These are phyloP conservation scores for Claviceps arundinis DNA, from an alignment of 2,329 filamentous ascomycete species.

Conservation along the genomic window DNA sequence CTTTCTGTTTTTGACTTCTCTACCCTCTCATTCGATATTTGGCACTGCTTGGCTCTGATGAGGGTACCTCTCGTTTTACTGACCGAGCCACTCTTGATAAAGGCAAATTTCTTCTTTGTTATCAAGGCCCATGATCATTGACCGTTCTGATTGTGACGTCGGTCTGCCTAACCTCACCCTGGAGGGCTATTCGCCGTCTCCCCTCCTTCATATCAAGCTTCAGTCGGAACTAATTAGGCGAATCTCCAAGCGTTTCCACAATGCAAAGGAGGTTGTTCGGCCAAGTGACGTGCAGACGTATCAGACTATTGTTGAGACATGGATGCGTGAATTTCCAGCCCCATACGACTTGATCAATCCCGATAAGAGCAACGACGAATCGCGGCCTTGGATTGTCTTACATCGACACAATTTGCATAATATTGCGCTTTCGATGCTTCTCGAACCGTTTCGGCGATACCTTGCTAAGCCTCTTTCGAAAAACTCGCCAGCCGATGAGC, in stretches of 20 bases:
- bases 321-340: slow-evolving; percentile 28
- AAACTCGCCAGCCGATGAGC: slow-evolving; percentile 17
- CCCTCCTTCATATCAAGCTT: slow-evolving; percentile 23
- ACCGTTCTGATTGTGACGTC: slow-evolving; percentile 20
- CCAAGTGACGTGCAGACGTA: slow-evolving; percentile 20
- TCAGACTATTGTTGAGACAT: slow-evolving; percentile 23
- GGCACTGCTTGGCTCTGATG: too few relatives aligned
- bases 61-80: background rate
- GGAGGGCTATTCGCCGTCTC: slow-evolving; percentile 19
- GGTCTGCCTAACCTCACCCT: slow-evolving; percentile 19
- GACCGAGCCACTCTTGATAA: too few relatives aligned
- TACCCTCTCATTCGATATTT: too few relatives aligned
- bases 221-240: slow-evolving; percentile 20
- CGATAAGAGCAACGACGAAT: slow-evolving; percentile 27
- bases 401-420: slow-evolving; percentile 33
- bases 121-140: slow-evolving; percentile 21
- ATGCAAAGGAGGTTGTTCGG: slow-evolving; percentile 15
- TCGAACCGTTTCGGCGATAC: slow-evolving; percentile 31
- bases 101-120: slow-evolving; percentile 23
- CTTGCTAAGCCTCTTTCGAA: slow-evolving; percentile 24
- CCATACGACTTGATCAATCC: slow-evolving; percentile 25
- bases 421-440: slow-evolving; percentile 29
- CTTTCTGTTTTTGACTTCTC: background rate
- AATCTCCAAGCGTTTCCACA: slow-evolving; percentile 19
- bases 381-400: slow-evolving; percentile 28